Evolutionary conservation across 129 eudicot species (phyloP), one percentile per base, ranked within the genome.

Genomic region (Mikania micrantha): DNA sequence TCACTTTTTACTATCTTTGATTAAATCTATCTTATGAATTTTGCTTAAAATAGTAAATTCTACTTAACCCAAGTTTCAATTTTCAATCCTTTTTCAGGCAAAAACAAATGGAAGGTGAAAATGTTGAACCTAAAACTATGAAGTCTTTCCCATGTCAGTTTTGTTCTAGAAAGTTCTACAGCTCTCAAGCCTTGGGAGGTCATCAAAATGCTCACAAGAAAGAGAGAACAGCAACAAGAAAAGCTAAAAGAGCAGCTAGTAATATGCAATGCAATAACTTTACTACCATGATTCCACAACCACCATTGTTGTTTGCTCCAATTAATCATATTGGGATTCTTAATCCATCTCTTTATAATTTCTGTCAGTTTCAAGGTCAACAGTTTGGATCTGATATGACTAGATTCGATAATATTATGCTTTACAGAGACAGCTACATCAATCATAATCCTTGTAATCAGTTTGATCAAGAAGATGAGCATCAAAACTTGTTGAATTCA

Each of bases 171-270:
- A 90, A 86, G 80, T 90, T 90, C 31, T 85, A 86, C 52, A 90
- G 95, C 45, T 90, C 96, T 38, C 96, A 90, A 64, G 96, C 96
- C 4, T 67, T 90, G 19, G 96, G 96, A 12, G 96, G 96, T 25
- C 96, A 90, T 69, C 96, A 90, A 80, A 90, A 90, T 75, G 96
- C 96, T 17, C 96, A 90, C 85, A 86, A 86, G 78, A 90, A 90
- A 57, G 96, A 90, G 58, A 81, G 96, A 71, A 79, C 35, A 27
- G 95, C 90, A 3, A 90, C 91, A 11, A 80, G 84, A 60, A 86
- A 78, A 40, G 87, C 81, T 10, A 86, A 90, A 49, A 84, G 85
- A 66, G 81, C 81, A 9, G 75, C 65, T 20, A 67, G 35, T 36
- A 67, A 45, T 36, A 39, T 52, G 13, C 80, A 70, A 39, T 67